Conservation (phyloP, 257 asterid species). For the Solanum sejunctum region DNA sequence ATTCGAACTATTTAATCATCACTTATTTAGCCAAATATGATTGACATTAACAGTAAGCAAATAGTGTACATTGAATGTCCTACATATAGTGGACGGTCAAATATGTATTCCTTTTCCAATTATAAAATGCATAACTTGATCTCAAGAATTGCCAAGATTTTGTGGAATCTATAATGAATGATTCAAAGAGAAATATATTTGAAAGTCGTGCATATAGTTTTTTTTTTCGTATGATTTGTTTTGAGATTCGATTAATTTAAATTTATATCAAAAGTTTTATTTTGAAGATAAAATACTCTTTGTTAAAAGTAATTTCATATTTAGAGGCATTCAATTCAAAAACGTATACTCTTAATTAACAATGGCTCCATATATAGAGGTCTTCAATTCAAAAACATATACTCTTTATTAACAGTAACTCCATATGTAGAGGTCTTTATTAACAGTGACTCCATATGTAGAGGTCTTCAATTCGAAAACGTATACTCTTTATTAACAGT, state of each 20-base stretch:
- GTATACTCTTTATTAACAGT: too few species aligned
- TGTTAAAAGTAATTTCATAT: too few species aligned
- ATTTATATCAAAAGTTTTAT: neutral
- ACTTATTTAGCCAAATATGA: neutral
- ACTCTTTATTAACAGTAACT: too few species aligned
- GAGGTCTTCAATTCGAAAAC: too few species aligned
- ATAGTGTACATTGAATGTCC: neutral
- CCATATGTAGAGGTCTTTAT: too few species aligned
- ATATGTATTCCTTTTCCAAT: neutral
- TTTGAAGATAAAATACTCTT: neutral
- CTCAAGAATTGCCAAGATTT: neutral
- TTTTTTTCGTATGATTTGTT: neutral
- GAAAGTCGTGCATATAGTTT: neutral
- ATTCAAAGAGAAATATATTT: neutral
- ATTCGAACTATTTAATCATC: neutral
- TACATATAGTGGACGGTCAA: neutral
- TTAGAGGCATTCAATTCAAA: too few species aligned
- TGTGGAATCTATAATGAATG: neutral
- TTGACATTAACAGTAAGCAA: neutral
- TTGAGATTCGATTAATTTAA: neutral
- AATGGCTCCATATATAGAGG: too few species aligned
- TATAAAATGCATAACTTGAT: neutral
- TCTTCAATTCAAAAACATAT: too few species aligned
- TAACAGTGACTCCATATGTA: too few species aligned
- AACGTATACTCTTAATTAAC: too few species aligned